These are phyloP conservation scores for Solanum ahanhuiri DNA, from an alignment of 257 asterid species.

Conservation along the genomic window DNA sequence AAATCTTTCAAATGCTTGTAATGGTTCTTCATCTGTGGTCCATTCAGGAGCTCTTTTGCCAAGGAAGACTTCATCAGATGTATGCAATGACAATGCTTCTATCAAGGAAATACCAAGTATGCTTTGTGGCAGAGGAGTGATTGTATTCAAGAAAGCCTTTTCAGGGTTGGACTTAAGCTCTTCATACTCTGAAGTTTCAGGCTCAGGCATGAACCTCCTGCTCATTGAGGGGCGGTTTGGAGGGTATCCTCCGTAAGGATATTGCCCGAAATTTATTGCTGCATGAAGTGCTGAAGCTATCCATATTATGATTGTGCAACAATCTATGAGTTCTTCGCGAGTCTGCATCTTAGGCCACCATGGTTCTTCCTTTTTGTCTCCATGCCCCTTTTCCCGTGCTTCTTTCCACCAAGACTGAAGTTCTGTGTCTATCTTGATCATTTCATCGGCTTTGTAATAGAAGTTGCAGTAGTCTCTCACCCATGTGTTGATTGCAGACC, in stretches of 20 bases:
- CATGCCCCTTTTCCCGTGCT: slow-evolving; percentile 54
- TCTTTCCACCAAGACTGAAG: slow-evolving; percentile 84
- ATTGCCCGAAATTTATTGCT: slow-evolving; percentile 70
- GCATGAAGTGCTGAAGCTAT: slow-evolving; percentile 81
- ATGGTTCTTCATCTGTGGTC: slow-evolving; percentile 44
- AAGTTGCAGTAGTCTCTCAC: slow-evolving; percentile 53
- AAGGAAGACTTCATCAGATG: slow-evolving; percentile 58
- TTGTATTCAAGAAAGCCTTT: slow-evolving; percentile 48
- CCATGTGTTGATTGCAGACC: slow-evolving; percentile 76
- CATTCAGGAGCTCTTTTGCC: slow-evolving; percentile 44
- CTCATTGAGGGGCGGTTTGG: slow-evolving; percentile 66
- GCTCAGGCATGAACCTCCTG: slow-evolving; percentile 58
- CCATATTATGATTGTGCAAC: slow-evolving; percentile 77
- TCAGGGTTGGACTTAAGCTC: slow-evolving; percentile 52
- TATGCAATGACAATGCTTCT: slow-evolving; percentile 63
- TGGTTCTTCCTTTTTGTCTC: slow-evolving; percentile 51
- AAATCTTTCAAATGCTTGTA: slow-evolving; percentile 42
- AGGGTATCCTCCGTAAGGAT: slow-evolving; percentile 59
- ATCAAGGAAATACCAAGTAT: slow-evolving; percentile 54
- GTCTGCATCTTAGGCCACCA: slow-evolving; percentile 86
- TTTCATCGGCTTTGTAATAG: slow-evolving; percentile 45
- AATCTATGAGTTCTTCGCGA: slow-evolving; percentile 32
- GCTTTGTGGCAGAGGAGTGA: slow-evolving; percentile 47
- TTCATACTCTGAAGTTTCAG: slow-evolving; percentile 42
- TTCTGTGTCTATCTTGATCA: slow-evolving; percentile 39